phyloP scores from a whole-genome alignment of 2,329 filamentous ascomycete species.

The Fusarium buxicola region DNA sequence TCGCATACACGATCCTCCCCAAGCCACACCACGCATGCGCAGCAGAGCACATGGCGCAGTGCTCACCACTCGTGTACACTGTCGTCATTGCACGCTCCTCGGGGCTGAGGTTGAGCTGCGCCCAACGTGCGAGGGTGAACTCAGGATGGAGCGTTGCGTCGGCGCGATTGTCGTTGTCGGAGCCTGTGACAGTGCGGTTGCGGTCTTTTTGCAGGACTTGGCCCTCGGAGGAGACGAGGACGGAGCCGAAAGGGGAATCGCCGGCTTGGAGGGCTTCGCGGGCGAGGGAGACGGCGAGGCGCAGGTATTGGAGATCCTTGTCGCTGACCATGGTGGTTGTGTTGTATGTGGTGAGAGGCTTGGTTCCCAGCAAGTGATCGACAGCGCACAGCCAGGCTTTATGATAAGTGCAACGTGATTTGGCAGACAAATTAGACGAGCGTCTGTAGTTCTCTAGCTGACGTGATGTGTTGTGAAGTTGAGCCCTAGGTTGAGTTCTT shows the following conservation, averaged over 20 bases:
- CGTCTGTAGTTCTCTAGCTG: not conserved
- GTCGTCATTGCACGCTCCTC: constrained; percentile 54
- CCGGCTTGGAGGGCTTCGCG: constrained; percentile 52
- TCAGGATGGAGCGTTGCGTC: constrained; percentile 53
- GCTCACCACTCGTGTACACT: constrained; percentile 54
- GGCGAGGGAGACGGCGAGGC: constrained; percentile 48
- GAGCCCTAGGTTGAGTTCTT: not conserved
- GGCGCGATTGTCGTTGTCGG: constrained; percentile 38
- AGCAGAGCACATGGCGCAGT: constrained; percentile 53
- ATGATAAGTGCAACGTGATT: not conserved
- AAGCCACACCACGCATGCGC: constrained; percentile 52
- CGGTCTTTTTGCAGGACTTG: constrained; percentile 49
- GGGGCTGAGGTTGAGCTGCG: constrained; percentile 50
- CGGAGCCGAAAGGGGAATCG: constrained; percentile 53
- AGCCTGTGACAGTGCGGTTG: constrained; percentile 50
- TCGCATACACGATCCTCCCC: constrained; percentile 51
- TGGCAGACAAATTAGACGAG: not conserved
- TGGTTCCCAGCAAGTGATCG: not conserved
- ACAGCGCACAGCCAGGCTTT: not conserved
- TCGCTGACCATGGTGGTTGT: constrained; percentile 21
- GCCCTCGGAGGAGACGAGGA: constrained; percentile 48
- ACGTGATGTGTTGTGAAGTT: constrained; percentile 2
- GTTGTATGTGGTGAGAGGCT: too few relatives aligned
- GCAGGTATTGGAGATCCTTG: constrained; percentile 26
- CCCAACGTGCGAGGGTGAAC: constrained; percentile 53